Percentiles rank a stretch among this genome's conserved stretches.
These are phyloP conservation scores for Penicillium sp. DNA, from an alignment of 2,329 filamentous ascomycete species.

Conservation along the genomic window DNA sequence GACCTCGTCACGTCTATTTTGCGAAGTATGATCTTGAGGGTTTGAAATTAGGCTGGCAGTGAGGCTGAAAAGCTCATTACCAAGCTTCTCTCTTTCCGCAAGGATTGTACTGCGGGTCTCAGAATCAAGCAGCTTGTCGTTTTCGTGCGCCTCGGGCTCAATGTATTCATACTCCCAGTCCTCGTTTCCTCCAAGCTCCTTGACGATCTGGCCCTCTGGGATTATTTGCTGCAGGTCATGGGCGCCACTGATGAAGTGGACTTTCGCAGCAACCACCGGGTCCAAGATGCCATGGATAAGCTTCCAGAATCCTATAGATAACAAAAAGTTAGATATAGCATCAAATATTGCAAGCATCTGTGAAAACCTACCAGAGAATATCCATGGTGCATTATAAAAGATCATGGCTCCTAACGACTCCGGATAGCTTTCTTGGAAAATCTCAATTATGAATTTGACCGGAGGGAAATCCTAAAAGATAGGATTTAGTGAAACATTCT, in stretches of 20 bases:
- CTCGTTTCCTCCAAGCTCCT: constrained; percentile 17
- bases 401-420: constrained; percentile 88
- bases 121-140: constrained; percentile 12
- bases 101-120: constrained; percentile 5
- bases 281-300: constrained; percentile 18
- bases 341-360: not conserved
- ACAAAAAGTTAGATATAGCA: not conserved
- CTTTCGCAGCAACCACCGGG: constrained; percentile 16
- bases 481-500: not conserved
- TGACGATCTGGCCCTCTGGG: constrained; percentile 17
- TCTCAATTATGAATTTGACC: constrained; percentile 98
- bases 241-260: constrained; percentile 18
- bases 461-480: constrained; percentile 75
- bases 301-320: constrained; percentile 19
- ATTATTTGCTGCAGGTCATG: constrained; percentile 18
- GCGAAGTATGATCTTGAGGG: not conserved
- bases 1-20: constrained; percentile 7
- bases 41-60: constrained; percentile 16
- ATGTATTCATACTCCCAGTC: constrained; percentile 21
- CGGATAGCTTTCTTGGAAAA: constrained; percentile 96
- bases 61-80: constrained; percentile 14
- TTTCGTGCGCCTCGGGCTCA: constrained; percentile 14
- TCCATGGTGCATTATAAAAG: constrained; percentile 80
- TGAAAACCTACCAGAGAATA: constrained; percentile 14
- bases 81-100: constrained; percentile 13